Conservation (phyloP, 768 basidiomycete species). For the Phlebiopsis flavidoalba region DNA sequence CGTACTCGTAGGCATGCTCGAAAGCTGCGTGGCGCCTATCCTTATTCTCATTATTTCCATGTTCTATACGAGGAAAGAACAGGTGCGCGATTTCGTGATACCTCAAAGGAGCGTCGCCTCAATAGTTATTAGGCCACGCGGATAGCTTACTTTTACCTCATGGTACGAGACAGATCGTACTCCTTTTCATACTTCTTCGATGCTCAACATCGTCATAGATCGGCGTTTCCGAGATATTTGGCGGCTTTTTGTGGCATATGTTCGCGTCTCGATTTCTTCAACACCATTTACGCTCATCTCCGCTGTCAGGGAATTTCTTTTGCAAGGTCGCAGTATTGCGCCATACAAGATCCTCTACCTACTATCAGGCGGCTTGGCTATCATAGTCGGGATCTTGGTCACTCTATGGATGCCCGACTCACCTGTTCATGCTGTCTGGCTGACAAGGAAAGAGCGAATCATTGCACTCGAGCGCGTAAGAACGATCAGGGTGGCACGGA, state of each 20-base stretch:
- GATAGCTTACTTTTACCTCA: slow-evolving; percentile 63
- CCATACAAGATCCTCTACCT: slow-evolving; percentile 62
- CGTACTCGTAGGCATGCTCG: slow-evolving; percentile 49
- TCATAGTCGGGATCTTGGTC: slow-evolving; percentile 50
- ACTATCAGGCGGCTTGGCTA: slow-evolving; percentile 54
- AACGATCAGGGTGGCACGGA: slow-evolving; percentile 61
- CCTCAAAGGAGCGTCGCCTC: neutral
- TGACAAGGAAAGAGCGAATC: slow-evolving; percentile 54
- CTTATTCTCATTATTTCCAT: slow-evolving; percentile 59
- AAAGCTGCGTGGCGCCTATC: slow-evolving; percentile 59
- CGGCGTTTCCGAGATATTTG: slow-evolving; percentile 49
- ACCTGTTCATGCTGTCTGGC: slow-evolving; percentile 51
- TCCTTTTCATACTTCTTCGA: neutral
- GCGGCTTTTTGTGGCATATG: slow-evolving; percentile 60
- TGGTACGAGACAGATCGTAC: slow-evolving; percentile 32
- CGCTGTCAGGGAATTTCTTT: slow-evolving; percentile 43
- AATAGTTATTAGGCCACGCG: slow-evolving; percentile 37
- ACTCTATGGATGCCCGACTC: slow-evolving; percentile 62
- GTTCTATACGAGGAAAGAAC: slow-evolving; percentile 68
- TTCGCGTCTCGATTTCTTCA: neutral
- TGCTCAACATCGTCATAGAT: neutral
- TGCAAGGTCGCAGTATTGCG: slow-evolving; percentile 40
- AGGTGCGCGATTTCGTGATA: slow-evolving; percentile 27
- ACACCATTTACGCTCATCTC: neutral
- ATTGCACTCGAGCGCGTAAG: slow-evolving; percentile 61